Conservation (phyloP, 106 monocot species). For the Apostasia ramifera region DNA sequence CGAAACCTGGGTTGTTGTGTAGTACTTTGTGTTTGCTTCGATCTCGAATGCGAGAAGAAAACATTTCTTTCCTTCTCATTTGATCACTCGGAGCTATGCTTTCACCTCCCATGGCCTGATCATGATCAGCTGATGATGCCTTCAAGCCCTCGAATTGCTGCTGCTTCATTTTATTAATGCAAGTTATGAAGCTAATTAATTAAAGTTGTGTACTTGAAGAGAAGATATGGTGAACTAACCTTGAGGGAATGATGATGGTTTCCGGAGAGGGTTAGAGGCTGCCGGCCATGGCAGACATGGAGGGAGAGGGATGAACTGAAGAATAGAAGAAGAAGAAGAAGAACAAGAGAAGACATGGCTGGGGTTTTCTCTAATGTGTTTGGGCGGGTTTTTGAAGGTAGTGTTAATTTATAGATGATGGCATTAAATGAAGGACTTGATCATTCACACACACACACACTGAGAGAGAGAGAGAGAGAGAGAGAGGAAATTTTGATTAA, state of each 20-base stretch:
- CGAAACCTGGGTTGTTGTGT: constrained; percentile 7
- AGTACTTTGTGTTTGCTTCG: too few species aligned
- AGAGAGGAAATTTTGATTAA: neutral
- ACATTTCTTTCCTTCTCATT: too few species aligned
- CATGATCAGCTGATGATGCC: neutral
- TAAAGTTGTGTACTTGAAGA: neutral
- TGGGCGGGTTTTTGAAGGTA: neutral
- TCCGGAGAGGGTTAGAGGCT: neutral
- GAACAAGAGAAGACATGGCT: constrained; percentile 14
- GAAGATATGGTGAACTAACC: constrained; percentile 11
- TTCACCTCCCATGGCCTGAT: neutral
- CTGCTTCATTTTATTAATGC: neutral
- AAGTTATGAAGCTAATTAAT: neutral
- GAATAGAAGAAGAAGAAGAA: constrained; percentile 12
- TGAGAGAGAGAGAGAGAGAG: neutral
- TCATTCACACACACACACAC: neutral
- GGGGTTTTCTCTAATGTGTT: neutral
- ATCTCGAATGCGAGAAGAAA: too few species aligned
- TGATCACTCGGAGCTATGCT: too few species aligned
- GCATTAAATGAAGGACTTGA: constrained; percentile 10
- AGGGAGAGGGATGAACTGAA: constrained; percentile 13
- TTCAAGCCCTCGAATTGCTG: neutral
- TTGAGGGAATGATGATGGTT: constrained; percentile 4
- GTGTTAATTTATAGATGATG: constrained; percentile 4
- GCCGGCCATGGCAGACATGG: constrained; percentile 6